phyloP scores from a whole-genome alignment of 2,329 filamentous ascomycete genomes.

The Fusarium temperatum region DNA sequence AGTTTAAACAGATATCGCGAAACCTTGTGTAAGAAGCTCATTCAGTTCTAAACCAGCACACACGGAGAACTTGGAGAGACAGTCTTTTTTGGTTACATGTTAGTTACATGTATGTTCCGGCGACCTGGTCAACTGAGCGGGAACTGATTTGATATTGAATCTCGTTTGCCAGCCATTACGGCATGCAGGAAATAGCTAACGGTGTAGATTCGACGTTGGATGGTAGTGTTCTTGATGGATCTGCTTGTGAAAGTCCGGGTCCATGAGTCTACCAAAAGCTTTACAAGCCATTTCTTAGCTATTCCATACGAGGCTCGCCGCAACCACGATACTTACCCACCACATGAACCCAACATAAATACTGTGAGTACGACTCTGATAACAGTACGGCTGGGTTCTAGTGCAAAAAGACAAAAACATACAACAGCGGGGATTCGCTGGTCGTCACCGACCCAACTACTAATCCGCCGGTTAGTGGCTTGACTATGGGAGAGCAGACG shows the following conservation, averaged over 20 bases:
- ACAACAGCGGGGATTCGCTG: not conserved
- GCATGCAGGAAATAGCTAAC: not conserved
- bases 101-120: not conserved
- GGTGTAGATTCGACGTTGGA: not conserved
- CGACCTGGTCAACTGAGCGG: no score
- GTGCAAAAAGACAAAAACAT: not conserved
- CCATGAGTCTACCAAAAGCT: not conserved
- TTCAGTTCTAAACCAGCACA: not conserved
- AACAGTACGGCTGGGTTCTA: not conserved
- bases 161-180: not conserved
- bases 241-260: not conserved
- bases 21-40: not conserved
- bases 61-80: not conserved
- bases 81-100: not conserved
- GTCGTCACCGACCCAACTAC: slow-evolving; percentile 2
- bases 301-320: not conserved
- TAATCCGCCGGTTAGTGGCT: slow-evolving; percentile 1
- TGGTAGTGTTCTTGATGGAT: not conserved
- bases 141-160: not conserved
- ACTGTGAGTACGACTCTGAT: not conserved
- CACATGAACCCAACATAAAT: not conserved
- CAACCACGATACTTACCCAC: not conserved
- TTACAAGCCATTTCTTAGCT: not conserved
- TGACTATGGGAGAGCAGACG: not conserved
- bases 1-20: not conserved